Conservation (phyloP, 768 basidiomycete species). For the Trichaptum fuscoviolaceum region DNA sequence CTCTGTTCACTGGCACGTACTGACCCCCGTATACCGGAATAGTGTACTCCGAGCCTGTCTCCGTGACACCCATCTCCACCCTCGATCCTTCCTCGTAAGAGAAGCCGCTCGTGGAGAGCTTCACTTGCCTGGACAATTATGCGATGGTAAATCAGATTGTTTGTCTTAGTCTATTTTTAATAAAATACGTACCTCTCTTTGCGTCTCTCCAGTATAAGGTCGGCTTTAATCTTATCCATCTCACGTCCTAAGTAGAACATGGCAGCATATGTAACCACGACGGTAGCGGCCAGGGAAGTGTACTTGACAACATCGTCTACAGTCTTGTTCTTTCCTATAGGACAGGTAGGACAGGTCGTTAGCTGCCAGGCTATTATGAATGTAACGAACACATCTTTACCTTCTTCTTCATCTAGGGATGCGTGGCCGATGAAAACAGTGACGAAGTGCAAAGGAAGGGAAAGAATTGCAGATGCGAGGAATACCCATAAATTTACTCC, state of each 20-base stretch:
- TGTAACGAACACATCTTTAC: not conserved
- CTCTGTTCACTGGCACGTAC: not conserved
- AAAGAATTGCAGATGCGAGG: constrained; percentile 33
- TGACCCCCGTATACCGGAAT: not conserved
- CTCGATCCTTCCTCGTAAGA: not conserved
- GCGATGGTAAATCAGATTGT: too few relatives aligned
- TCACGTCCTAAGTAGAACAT: constrained; percentile 33
- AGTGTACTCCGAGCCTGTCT: not conserved
- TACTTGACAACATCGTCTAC: constrained; percentile 15
- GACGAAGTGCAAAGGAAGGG: constrained; percentile 40
- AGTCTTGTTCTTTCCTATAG: constrained; percentile 23
- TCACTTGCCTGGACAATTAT: not conserved
- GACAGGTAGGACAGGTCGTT: not conserved
- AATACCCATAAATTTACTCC: constrained; percentile 37
- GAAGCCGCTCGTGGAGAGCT: not conserved
- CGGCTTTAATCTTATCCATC: constrained; percentile 25
- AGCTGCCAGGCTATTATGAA: not conserved
- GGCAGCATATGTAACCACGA: constrained; percentile 32
- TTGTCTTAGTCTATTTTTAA: too few relatives aligned
- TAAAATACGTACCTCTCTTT: constrained; percentile 12
- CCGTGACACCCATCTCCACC: not conserved
- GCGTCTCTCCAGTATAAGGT: constrained; percentile 17
- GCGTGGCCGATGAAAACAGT: constrained; percentile 40
- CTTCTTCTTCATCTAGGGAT: constrained; percentile 7
- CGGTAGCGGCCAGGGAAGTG: constrained; percentile 30